Percentiles rank a stretch among this genome's conserved stretches.
phyloP scores from a whole-genome alignment of 225 moss, liverwort and hornwort species.

The Rhytidiadelphus loreus region DNA sequence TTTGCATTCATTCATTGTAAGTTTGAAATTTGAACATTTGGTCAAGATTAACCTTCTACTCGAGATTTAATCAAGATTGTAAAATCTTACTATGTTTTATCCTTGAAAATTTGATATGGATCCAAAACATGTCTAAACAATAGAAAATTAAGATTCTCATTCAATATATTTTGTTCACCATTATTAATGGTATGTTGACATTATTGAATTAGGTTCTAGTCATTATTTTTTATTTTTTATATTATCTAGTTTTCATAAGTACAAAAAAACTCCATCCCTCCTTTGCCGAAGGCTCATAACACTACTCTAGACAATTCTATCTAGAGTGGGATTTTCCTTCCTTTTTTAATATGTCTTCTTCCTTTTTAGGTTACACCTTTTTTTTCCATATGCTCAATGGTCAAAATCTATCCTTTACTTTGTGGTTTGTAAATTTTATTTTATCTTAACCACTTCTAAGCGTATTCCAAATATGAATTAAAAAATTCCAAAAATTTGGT shows the following conservation, averaged over 20 bases:
- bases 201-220: too few species aligned
- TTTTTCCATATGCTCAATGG: fast-evolving
- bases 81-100: neutral
- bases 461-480: neutral
- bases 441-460: too few species aligned
- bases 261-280: fast-evolving
- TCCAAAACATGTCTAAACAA: neutral
- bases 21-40: neutral
- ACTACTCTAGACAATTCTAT: fast-evolving
- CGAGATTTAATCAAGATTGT: neutral
- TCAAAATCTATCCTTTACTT: neutral
- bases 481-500: neutral
- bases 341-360: neutral
- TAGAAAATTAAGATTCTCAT: too few species aligned
- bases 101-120: fast-evolving
- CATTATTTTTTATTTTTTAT: too few species aligned
- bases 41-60: fast-evolving
- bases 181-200: too few species aligned
- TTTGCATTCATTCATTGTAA: neutral
- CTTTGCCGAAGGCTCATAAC: fast-evolving
- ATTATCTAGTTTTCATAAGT: neutral
- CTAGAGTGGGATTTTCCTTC: fast-evolving
- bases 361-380: neutral
- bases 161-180: neutral
- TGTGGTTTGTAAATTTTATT: neutral